Base-by-base conservation (phyloP, 805 yeast genomes). In the Lipomyces mesembrius region DNA sequence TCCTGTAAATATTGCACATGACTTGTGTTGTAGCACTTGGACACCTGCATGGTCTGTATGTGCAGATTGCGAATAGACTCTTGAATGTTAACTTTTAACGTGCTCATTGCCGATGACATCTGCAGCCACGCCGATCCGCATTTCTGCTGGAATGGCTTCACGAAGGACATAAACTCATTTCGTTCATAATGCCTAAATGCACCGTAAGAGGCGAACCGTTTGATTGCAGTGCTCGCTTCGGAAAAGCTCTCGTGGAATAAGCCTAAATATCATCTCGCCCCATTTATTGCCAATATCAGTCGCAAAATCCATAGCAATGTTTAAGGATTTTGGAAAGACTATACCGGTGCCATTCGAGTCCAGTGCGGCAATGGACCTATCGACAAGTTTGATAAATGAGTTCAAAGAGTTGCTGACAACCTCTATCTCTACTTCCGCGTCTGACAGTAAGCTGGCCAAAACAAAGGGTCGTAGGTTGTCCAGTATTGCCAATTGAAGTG, bases 131-230 rank as follows among this genome's bases (percentile, higher is more conserved):
- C 6, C 9, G 11, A 66, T 25, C 32, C 55, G 56, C 46, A 22
- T 34, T 6, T 43, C 63, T 14, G 58, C 32, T 7, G 60, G n/a
- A n/a, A 66, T 7, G 11, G 56, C 53, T 4, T 57, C 63, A 11
- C 56, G 51, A 1, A 1, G 69, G 69, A 49, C 62, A 65, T 20
- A 68, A 35, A 39, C 58, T 68, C 71, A 68, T 68, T 29, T 68
- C 71, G 51, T 65, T 68, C n/a, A 65, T 67, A 17, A 66, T 37
- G 17, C 64, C 69, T 29, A 65, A 39, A 37, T 68, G 71, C 3
- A 68, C 57, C 2, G 61, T 61, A 2, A 32, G 55, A 14, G 14
- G 25, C 14, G 14, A 27, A 12, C 56, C 29, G 34, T 25, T 6
- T 20, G 22, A 14, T 17, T 8, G 34, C 39, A 64, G 43, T 20